Base-by-base conservation (phyloP, 805 yeast genomes). In the Kluyveromyces nonfermentans region DNA sequence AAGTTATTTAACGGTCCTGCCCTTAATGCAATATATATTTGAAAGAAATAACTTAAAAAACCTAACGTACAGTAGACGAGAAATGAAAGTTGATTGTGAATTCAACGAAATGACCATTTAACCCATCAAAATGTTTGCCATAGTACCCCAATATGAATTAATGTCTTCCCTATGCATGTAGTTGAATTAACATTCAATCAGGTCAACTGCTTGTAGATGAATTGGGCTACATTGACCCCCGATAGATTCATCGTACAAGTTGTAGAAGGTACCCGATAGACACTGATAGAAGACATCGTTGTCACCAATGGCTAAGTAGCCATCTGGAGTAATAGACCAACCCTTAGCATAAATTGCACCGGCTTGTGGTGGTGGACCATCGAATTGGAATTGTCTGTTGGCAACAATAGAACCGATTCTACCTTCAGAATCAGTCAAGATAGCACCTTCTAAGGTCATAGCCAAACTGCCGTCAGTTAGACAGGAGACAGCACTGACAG, bases 301-400 rank as follows among this genome's bases (percentile, higher is more conserved):
- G 52, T 65, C 62, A 62, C 84, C 85, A 74, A 82, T 64, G 30
- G 85, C 85, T 57, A 82, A 73, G 69, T 65, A 58, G 64, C 76
- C 77, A 17, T 73, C 80, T 50, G 73, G 74, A 44, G 71, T 63
- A 49, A 69, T 59, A 35, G 72, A 63, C 85, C 85, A 79, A 51
- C 85, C 85, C 46, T 74, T 78, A 55, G 85, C 84, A 62, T 75
- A 77, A 60, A 78, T 73, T 46, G 84, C 72, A 65, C 84, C 85
- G 30, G 83, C 85, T 72, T 82, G 90, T 59, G 89, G 88, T 68
- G 85, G 84, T 50, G 87, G 86, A 60, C 89, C 89, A 63, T 82
- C 90, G 58, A 82, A 82, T 70, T 82, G 90, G 76, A 82, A 82
- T 70, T 82, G 90, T 71, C 83, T 73, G 79, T 82, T 82, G 43